Percentiles rank a stretch among this genome's conserved stretches.
phyloP scores from a whole-genome alignment of 805 yeast species.

The Isabelozyma pseudorhagii region DNA sequence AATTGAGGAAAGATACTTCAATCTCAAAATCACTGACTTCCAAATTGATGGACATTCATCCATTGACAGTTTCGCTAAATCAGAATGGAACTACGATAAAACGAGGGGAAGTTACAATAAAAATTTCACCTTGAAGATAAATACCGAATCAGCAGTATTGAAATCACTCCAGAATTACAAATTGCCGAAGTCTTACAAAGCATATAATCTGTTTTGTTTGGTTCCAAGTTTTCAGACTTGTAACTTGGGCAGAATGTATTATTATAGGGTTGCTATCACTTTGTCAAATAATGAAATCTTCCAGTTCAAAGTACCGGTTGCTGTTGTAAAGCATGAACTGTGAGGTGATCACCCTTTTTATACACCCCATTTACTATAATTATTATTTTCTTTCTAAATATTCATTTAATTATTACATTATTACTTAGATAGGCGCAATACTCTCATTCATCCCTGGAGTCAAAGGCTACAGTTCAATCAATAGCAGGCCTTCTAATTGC shows the following conservation, averaged over 20 bases:
- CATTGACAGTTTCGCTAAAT: slow-evolving; percentile 2
- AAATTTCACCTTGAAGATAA: slow-evolving; percentile 1
- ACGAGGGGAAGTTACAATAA: slow-evolving; percentile 8
- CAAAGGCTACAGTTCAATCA: no score
- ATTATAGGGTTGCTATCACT: slow-evolving; percentile 17
- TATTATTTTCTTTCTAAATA: not conserved
- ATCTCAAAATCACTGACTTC: slow-evolving; percentile 17
- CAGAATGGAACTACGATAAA: not conserved
- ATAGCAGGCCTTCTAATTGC: not conserved
- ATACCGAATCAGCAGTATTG: slow-evolving; percentile 4
- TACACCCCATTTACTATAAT: not conserved
- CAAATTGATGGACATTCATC: slow-evolving; percentile 6
- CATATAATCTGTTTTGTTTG: slow-evolving; percentile 24
- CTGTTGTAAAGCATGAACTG: slow-evolving; percentile 15
- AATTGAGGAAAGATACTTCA: slow-evolving; percentile 21
- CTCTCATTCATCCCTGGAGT: no score
- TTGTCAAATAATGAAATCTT: slow-evolving; percentile 18
- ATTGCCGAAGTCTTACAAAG: slow-evolving; percentile 1
- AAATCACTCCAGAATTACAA: slow-evolving; percentile 7
- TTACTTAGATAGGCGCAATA: not conserved
- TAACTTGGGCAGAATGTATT: slow-evolving; percentile 28
- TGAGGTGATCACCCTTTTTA: not conserved
- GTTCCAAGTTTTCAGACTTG: slow-evolving; percentile 40
- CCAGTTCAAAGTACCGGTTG: slow-evolving; percentile 28
- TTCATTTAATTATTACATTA: not conserved